Conservation (phyloP, 768 basidiomycete species). For the Russula vinacea region DNA sequence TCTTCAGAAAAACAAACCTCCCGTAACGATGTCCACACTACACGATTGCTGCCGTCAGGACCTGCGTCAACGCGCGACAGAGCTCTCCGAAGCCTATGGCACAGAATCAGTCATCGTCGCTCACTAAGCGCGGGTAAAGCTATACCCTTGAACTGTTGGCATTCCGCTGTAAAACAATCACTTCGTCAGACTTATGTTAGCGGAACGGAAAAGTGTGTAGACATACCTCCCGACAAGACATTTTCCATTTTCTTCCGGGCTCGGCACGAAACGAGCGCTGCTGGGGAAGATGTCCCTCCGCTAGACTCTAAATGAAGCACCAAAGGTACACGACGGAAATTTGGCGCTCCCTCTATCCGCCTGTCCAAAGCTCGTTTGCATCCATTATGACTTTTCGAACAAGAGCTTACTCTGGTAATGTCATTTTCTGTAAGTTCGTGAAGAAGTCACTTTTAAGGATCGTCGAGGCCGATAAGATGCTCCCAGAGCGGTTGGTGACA, state of each 20-base stretch:
- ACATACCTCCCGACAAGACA: constrained; percentile 75
- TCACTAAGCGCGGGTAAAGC: constrained; percentile 15
- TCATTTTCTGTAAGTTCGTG: constrained; percentile 93
- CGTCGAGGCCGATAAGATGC: constrained; percentile 83
- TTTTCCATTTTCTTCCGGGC: constrained; percentile 42
- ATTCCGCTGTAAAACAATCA: constrained; percentile 65
- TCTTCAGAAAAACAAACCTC: constrained; percentile 51
- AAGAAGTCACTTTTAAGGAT: constrained; percentile 97
- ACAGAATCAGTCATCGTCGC: constrained; percentile 5
- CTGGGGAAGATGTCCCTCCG: constrained; percentile 35
- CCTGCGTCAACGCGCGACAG: constrained; percentile 76
- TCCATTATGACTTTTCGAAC: background rate
- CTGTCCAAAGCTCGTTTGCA: constrained; percentile 36
- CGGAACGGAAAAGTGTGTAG: background rate
- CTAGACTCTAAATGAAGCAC: constrained; percentile 41
- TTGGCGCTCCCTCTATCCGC: constrained; percentile 91
- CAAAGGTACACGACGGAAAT: constrained; percentile 82
- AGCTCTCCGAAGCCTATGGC: constrained; percentile 66
- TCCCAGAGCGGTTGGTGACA: constrained; percentile 79
- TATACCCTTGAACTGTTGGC: constrained; percentile 87
- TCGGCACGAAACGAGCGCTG: constrained; percentile 41
- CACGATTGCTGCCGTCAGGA: constrained; percentile 66
- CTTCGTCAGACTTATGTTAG: background rate
- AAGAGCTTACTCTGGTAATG: constrained; percentile 76
- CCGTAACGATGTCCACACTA: constrained; percentile 93